Evolutionary conservation across 257 asterid genomes (phyloP).

Genomic region (Solanum pimpinellifolium): DNA sequence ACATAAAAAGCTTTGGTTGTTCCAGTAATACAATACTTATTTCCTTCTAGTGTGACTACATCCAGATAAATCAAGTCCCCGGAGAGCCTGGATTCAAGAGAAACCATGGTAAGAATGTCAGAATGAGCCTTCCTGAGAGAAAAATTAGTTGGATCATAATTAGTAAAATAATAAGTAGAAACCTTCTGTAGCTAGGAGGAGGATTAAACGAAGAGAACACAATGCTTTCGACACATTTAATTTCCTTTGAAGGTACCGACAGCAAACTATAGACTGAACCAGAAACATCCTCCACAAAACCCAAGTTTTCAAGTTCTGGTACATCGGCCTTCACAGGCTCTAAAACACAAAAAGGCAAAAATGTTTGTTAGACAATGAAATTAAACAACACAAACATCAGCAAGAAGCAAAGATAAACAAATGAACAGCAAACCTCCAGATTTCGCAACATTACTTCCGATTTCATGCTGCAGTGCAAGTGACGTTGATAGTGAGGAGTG

Average conservation of each 20-base stretch:
- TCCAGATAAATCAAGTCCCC: slow-evolving; percentile 96
- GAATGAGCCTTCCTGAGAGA: neutral
- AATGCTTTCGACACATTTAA: slow-evolving; percentile 66
- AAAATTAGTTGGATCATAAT: neutral
- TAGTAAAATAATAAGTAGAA: neutral
- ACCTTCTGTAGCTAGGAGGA: slow-evolving; percentile 98
- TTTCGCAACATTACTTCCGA: slow-evolving; percentile 31
- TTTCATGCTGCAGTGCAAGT: slow-evolving; percentile 77
- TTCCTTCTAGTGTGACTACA: slow-evolving; percentile 81
- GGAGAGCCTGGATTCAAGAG: slow-evolving; percentile 59
- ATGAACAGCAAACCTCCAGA: slow-evolving; percentile 40
- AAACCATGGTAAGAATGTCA: slow-evolving; percentile 10
- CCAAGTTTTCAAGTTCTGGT: slow-evolving; percentile 74
- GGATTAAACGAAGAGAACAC: slow-evolving; percentile 92
- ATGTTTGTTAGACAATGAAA: neutral
- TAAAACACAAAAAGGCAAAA: slow-evolving; percentile 19
- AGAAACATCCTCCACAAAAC: slow-evolving; percentile 58
- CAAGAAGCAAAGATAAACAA: neutral
- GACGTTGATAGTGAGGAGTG: slow-evolving; percentile 80
- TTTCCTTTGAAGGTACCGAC: slow-evolving; percentile 64
- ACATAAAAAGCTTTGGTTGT: slow-evolving; percentile 72
- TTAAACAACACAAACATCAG: neutral
- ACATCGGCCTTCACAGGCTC: slow-evolving; percentile 65
- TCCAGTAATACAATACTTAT: slow-evolving; percentile 74
- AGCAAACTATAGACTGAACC: slow-evolving; percentile 55